Percentiles rank a stretch among this genome's conserved stretches.
These are phyloP conservation scores for Candida ficus DNA, from an alignment of 805 yeast species.

Conservation along the genomic window DNA sequence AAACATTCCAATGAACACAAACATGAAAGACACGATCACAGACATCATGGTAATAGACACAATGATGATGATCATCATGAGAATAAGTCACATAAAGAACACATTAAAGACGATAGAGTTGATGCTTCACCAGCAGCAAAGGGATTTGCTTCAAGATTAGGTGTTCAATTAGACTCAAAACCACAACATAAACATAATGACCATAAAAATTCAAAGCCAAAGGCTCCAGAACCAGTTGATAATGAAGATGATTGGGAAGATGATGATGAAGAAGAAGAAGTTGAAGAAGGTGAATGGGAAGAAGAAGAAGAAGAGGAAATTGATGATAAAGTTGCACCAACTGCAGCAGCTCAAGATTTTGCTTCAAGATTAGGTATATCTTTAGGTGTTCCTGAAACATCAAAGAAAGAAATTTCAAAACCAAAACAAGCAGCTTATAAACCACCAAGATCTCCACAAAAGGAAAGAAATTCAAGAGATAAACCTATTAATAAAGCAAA, in stretches of 20 bases:
- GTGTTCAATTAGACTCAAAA: not conserved
- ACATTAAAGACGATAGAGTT: not conserved
- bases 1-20: not conserved
- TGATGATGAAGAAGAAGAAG: conserved; percentile 5
- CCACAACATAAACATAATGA: too few relatives aligned
- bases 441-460: conserved; percentile 5
- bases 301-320: not conserved
- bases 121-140: not conserved
- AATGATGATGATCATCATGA: not conserved
- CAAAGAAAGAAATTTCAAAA: too few relatives aligned
- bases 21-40: not conserved
- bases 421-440: conserved; percentile 3
- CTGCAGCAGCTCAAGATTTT: conserved; percentile 18
- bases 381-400: not conserved
- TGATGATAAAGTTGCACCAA: conserved; percentile 15
- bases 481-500: not conserved
- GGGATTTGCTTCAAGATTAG: conserved; percentile 2
- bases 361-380: conserved; percentile 22
- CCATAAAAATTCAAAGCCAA: not conserved
- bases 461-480: conserved; percentile 1
- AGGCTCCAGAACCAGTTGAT: not conserved
- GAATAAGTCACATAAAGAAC: not conserved
- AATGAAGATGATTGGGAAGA: conserved; percentile 12
- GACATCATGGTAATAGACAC: not conserved
- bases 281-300: not conserved